Evolutionary conservation across 1,139 yeast genomes (phyloP).

Genomic region (Martiniozyma asiatica): DNA sequence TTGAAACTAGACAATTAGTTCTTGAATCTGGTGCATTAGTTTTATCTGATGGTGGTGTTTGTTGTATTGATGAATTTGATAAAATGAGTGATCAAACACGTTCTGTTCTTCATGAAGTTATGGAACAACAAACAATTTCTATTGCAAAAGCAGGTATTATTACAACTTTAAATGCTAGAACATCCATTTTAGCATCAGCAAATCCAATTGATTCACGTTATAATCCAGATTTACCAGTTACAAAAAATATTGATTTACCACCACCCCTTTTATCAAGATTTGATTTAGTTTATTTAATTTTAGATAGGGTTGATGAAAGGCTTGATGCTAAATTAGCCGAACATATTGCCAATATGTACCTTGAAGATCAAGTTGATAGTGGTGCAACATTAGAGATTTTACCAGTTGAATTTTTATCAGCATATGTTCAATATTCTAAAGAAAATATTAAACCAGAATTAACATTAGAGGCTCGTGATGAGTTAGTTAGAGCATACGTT

Average conservation of each 20-base stretch:
- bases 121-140: constrained; percentile 98
- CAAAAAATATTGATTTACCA: constrained; percentile 89
- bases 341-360: constrained; percentile 83
- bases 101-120: constrained; percentile 93
- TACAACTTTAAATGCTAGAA: constrained; percentile 91
- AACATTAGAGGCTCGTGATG: constrained; percentile 70
- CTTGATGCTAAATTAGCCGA: constrained; percentile 78
- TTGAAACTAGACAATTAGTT: constrained; percentile 86
- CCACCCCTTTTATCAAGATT: constrained; percentile 92
- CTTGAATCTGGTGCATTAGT: constrained; percentile 95
- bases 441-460: constrained; percentile 69
- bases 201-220: constrained; percentile 96
- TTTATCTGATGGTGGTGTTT: constrained; percentile 93
- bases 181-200: constrained; percentile 91
- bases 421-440: constrained; percentile 86
- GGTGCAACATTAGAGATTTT: constrained; percentile 56
- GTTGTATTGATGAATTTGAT: constrained; percentile 98
- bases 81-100: constrained; percentile 93
- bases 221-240: constrained; percentile 86
- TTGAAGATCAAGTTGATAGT: constrained; percentile 75
- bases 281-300: constrained; percentile 81
- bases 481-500: constrained; percentile 81
- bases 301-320: constrained; percentile 84
- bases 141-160: constrained; percentile 97
- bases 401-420: constrained; percentile 78